These are phyloP conservation scores for Cladorrhinum sp. DNA, from an alignment of 2,329 filamentous ascomycete species.

Conservation along the genomic window DNA sequence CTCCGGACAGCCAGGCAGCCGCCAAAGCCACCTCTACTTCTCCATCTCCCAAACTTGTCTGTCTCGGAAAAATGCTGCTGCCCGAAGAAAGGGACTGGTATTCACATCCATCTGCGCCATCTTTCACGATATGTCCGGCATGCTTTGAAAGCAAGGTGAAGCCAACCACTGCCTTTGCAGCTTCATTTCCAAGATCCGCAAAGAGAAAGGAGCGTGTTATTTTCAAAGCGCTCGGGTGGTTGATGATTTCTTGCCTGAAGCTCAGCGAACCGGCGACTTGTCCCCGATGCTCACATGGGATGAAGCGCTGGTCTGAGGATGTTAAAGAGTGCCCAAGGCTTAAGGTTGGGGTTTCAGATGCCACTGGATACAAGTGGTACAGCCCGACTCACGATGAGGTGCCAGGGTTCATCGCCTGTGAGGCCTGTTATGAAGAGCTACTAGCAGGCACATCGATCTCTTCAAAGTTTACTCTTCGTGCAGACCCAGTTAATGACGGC, in stretches of 20 bases:
- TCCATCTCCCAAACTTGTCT: neutral
- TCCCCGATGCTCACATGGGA: neutral
- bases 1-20: too few relatives aligned
- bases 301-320: neutral
- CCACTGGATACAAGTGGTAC: neutral
- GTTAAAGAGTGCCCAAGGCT: neutral
- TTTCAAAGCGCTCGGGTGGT: neutral
- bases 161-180: neutral
- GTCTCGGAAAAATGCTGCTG: neutral
- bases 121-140: neutral
- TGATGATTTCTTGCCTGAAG: neutral
- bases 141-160: neutral
- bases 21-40: too few relatives aligned
- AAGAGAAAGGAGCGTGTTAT: neutral
- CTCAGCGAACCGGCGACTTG: neutral
- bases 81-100: neutral
- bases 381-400: neutral
- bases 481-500: neutral
- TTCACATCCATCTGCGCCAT: neutral
- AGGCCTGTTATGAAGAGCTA: neutral
- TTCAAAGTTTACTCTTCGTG: neutral
- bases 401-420: neutral
- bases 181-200: neutral
- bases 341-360: neutral
- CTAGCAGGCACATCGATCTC: neutral